Percentiles rank a stretch among this genome's conserved stretches.
Conservation (phyloP, 2,329 filamentous ascomycete species). For the Penicillium sp. region DNA sequence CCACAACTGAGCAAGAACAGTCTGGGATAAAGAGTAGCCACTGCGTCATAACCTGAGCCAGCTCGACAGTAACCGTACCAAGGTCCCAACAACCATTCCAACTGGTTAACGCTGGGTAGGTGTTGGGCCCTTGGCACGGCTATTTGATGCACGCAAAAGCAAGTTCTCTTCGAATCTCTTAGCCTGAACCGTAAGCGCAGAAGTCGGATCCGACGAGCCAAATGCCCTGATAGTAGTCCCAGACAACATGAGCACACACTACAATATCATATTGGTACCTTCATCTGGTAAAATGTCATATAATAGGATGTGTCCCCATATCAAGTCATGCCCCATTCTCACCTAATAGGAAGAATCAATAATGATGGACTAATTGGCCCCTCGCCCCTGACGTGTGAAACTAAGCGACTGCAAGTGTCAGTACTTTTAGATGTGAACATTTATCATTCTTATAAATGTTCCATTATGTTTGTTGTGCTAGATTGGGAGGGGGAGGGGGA, state of each 20-base stretch:
- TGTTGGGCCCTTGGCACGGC: no score
- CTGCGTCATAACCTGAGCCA: conserved; percentile 2
- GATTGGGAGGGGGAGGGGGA: no score
- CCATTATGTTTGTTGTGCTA: neutral
- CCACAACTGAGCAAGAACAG: conserved; percentile 1
- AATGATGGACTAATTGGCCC: conserved; percentile 12
- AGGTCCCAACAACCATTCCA: no score
- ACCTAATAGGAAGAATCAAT: conserved; percentile 27
- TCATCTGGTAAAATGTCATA: conserved; percentile 32
- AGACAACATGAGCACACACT: conserved; percentile 11
- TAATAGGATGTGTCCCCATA: conserved; percentile 31
- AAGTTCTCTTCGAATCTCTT: conserved; percentile 3
- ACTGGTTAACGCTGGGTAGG: no score
- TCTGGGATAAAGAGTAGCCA: conserved; percentile 7
- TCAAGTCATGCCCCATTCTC: conserved; percentile 28
- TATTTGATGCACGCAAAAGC: neutral
- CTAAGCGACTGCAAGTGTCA: conserved; percentile 18
- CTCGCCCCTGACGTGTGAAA: conserved; percentile 17
- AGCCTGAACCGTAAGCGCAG: neutral
- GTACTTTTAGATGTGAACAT: conserved; percentile 5
- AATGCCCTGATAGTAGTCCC: neutral
- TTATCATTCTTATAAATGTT: neutral
- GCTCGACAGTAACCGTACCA: no score
- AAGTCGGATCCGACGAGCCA: neutral
- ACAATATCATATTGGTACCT: conserved; percentile 22